phyloP scores from a whole-genome alignment of 768 basidiomycete species.

The Boletellus emodensis region DNA sequence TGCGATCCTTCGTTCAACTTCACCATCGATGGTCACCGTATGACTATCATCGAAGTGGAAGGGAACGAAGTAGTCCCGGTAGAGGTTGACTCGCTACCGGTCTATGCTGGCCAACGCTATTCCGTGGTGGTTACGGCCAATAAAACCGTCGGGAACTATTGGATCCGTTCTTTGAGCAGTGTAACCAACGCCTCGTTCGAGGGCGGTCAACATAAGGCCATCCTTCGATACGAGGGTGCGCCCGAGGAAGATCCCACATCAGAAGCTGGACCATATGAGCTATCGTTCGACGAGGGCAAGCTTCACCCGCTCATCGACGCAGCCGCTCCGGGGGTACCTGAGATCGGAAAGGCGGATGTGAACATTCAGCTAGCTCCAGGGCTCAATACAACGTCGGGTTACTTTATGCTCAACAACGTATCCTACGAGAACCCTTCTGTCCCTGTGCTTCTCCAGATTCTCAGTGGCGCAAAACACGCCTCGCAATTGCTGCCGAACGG shows the following conservation, averaged over 20 bases:
- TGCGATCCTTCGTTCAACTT: conserved; percentile 41
- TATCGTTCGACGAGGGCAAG: conserved; percentile 35
- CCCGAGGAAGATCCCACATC: conserved; percentile 36
- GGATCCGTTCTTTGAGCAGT: conserved; percentile 43
- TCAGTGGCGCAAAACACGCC: conserved; percentile 44
- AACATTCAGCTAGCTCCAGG: conserved; percentile 21
- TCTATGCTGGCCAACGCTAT: conserved; percentile 35
- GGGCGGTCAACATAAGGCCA: conserved; percentile 43
- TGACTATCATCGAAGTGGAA: conserved; percentile 51
- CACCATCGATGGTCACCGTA: conserved; percentile 39
- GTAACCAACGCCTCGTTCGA: conserved; percentile 26
- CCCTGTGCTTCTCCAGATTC: conserved; percentile 52
- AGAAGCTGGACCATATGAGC: conserved; percentile 12
- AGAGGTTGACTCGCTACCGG: conserved; percentile 33
- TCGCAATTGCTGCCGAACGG: conserved; percentile 44
- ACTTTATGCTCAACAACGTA: conserved; percentile 23
- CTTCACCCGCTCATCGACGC: conserved; percentile 34
- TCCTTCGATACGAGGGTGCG: conserved; percentile 46
- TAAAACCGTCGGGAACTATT: conserved; percentile 47
- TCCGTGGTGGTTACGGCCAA: conserved; percentile 42
- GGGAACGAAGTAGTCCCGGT: conserved; percentile 38
- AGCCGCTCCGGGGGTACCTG: conserved; percentile 35
- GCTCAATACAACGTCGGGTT: background rate
- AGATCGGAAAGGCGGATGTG: conserved; percentile 37
- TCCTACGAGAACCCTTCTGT: conserved; percentile 38